Base-by-base conservation (phyloP, 179 eudicot species). In the Corrigiola litoralis region DNA sequence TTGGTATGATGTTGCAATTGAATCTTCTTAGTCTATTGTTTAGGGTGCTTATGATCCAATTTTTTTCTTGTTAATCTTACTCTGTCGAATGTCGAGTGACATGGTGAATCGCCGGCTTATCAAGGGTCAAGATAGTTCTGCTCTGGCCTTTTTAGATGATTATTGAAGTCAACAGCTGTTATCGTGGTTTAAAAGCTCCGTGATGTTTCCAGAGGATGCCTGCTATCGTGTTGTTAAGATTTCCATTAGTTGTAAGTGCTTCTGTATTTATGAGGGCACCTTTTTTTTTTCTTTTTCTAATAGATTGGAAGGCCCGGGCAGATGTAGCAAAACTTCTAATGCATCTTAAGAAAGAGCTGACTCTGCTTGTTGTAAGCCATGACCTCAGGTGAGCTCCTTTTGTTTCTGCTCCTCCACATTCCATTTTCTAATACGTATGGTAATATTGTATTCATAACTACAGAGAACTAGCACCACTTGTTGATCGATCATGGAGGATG, bases 291-390 rank as follows among this genome's bases (percentile, higher is more conserved):
- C 55, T 79, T 38, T 18, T 12, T 58, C 50, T 59, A 66, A 46
- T 73, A 94, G 99, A 94, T 77, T 94, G 99, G 99, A 90, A 88
- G 75, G 99, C 99, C 34, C 94, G 97, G 29, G 96, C 96, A 33
- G 99, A 94, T 83, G 95, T 94, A 65, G 94, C 85, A 42, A 94
- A 87, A 72, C 76, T 90, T 38, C 72, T 94, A 59, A 86, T 82
- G 79, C 73, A 80, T 74, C 77, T 94, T 45, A 94, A 90, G 82
- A 81, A 84, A 69, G 96, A 86, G 51, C 51, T 94, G 44, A 87
- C 97, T 67, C 67, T 94, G 63, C 97, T 94, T 70, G 94, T 88
- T 65, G 99, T 94, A 71, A 94, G 99, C 77, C 97, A 94, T 74
- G 99, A 94, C 70, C 89, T 94, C 56, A 85, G 80, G 96, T 89